Percentiles rank a stretch among this genome's conserved stretches.
These are phyloP conservation scores for Fusarium tuaranense DNA, from an alignment of 2,329 filamentous ascomycete genomes.

Conservation along the genomic window DNA sequence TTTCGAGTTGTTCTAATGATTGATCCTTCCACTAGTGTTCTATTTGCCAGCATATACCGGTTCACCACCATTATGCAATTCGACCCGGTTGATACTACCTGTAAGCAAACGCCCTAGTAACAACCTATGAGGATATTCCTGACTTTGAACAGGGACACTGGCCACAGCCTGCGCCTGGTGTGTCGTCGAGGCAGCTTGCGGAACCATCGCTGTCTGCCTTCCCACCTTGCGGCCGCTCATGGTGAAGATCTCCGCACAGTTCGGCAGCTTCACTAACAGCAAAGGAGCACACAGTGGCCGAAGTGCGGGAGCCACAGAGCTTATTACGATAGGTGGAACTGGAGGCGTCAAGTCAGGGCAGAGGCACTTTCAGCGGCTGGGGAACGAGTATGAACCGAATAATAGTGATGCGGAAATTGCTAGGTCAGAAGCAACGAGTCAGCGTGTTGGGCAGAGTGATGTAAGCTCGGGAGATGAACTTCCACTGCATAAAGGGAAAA, in stretches of 20 bases:
- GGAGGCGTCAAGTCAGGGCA: not conserved
- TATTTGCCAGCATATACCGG: slow-evolving; percentile 32
- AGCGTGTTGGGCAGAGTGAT: not conserved
- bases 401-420: not conserved
- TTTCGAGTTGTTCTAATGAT: fast-evolving
- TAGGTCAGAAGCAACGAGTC: not conserved
- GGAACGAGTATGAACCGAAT: not conserved
- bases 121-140: not conserved
- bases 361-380: slow-evolving; percentile 21
- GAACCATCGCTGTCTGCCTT: slow-evolving; percentile 28
- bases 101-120: not conserved
- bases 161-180: slow-evolving; percentile 33
- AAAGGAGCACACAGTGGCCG: not conserved
- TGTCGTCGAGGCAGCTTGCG: slow-evolving; percentile 31
- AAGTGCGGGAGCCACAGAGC: not conserved
- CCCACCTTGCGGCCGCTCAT: slow-evolving; percentile 27
- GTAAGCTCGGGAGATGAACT: not conserved
- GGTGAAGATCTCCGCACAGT: slow-evolving; percentile 22
- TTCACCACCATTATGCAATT: slow-evolving; percentile 36
- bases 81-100: slow-evolving; percentile 10
- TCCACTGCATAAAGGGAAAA: not conserved
- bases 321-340: slow-evolving; percentile 25
- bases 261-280: slow-evolving; percentile 12
- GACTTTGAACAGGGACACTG: slow-evolving; percentile 20
- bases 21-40: not conserved